Evolutionary conservation across 2,329 filamentous ascomycete genomes (phyloP).

Genomic region (Metarhizium anisopliae): DNA sequence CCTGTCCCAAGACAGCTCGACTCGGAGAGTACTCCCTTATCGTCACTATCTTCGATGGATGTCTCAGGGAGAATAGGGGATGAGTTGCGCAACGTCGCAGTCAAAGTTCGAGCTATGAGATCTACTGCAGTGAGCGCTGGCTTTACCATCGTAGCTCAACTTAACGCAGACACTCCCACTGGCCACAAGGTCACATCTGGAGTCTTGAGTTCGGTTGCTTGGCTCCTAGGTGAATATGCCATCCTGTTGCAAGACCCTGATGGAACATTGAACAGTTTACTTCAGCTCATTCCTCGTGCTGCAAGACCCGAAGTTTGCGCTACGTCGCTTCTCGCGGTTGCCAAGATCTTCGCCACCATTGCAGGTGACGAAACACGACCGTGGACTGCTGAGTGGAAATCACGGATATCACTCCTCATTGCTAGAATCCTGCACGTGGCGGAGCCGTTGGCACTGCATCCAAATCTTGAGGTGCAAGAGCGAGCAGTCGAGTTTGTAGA

Average conservation of each 20-base stretch:
- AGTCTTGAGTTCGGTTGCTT: constrained; percentile 67
- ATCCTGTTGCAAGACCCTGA: constrained; percentile 61
- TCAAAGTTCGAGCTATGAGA: constrained; percentile 81
- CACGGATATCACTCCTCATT: constrained; percentile 66
- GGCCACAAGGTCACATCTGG: constrained; percentile 51
- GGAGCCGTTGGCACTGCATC: constrained; percentile 71
- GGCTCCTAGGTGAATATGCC: constrained; percentile 85
- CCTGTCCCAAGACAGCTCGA: constrained; percentile 37
- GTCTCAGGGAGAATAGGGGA: constrained; percentile 67
- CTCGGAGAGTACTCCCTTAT: constrained; percentile 19
- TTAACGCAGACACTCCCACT: constrained; percentile 40
- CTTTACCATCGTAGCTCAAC: constrained; percentile 60
- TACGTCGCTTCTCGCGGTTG: constrained; percentile 71
- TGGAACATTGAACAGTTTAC: constrained; percentile 61
- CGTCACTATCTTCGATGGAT: constrained; percentile 22
- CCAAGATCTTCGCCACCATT: constrained; percentile 74
- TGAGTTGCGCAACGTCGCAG: constrained; percentile 82
- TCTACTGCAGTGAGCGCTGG: constrained; percentile 74
- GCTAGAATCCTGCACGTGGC: constrained; percentile 74
- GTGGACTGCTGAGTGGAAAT: constrained; percentile 69
- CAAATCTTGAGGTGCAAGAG: constrained; percentile 89
- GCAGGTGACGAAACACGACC: constrained; percentile 53
- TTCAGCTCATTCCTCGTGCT: constrained; percentile 55
- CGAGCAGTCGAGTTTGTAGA: constrained; percentile 88
- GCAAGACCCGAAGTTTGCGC: constrained; percentile 59